A percentile compares a stretch with the other conserved stretches of the same genome.
phyloP scores from a whole-genome alignment of 2,329 filamentous ascomycete species.

The Hypomyces perniciosus region DNA sequence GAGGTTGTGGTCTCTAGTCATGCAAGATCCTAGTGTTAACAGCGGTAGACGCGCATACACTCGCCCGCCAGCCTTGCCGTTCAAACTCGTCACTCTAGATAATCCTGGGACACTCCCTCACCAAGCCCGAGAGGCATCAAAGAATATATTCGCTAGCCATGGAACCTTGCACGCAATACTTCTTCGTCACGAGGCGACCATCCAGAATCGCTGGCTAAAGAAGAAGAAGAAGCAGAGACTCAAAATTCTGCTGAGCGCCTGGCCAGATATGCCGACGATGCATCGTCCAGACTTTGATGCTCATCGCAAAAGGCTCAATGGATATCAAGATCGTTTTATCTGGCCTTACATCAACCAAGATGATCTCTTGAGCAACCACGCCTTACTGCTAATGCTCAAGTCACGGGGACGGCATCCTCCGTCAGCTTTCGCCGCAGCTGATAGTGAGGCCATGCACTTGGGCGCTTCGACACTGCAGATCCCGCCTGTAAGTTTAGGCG shows the following conservation, averaged over 20 bases:
- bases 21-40: too few relatives aligned
- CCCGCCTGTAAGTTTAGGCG: slow-evolving; percentile 22
- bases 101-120: too few relatives aligned
- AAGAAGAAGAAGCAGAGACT: slow-evolving; percentile 42
- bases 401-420: slow-evolving; percentile 43
- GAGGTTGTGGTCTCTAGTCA: too few relatives aligned
- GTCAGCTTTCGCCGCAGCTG: slow-evolving; percentile 40
- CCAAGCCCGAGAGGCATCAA: neutral
- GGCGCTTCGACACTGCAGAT: slow-evolving; percentile 23
- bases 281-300: slow-evolving; percentile 49
- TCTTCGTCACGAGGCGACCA: slow-evolving; percentile 42
- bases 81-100: too few relatives aligned
- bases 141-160: slow-evolving; percentile 30
- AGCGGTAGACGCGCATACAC: too few relatives aligned
- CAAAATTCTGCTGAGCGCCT: slow-evolving; percentile 40
- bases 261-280: slow-evolving; percentile 41
- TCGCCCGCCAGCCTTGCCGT: too few relatives aligned
- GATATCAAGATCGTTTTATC: slow-evolving; percentile 32
- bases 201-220: slow-evolving; percentile 50
- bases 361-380: slow-evolving; percentile 40
- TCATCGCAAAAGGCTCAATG: slow-evolving; percentile 19
- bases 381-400: slow-evolving; percentile 46
- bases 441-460: slow-evolving; percentile 31
- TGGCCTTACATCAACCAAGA: slow-evolving; percentile 55
- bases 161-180: slow-evolving; percentile 36